These are phyloP conservation scores for Hypoxylon sp. DNA, from an alignment of 2,329 filamentous ascomycete species.

Conservation along the genomic window DNA sequence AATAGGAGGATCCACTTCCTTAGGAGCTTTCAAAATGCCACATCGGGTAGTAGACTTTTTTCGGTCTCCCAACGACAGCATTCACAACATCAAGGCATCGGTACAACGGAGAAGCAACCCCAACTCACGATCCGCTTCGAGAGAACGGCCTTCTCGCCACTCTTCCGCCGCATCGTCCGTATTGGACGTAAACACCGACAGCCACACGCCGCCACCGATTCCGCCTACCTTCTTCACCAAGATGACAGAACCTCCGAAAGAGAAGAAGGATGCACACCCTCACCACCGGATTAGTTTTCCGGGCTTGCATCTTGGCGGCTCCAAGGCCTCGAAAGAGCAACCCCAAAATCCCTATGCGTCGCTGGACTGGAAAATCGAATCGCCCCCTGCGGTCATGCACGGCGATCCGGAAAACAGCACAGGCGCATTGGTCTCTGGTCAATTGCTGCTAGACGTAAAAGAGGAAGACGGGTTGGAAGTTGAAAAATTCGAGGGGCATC, in stretches of 20 bases:
- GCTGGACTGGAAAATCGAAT: conserved; percentile 75
- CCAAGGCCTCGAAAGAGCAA: conserved; percentile 52
- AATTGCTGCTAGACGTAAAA: conserved; percentile 76
- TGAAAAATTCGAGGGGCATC: conserved; percentile 74
- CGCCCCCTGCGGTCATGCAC: conserved; percentile 85
- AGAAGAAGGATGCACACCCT: conserved; percentile 49
- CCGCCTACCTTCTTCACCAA: conserved; percentile 40
- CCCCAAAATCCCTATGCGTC: conserved; percentile 51
- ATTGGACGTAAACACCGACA: conserved; percentile 48
- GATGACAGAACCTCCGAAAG: conserved; percentile 51
- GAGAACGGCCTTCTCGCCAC: conserved; percentile 47
- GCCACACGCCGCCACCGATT: conserved; percentile 33
- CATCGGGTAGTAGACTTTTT: conserved; percentile 67
- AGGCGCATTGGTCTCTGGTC: conserved; percentile 85
- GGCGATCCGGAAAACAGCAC: conserved; percentile 77
- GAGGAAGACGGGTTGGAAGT: conserved; percentile 73
- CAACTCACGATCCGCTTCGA: conserved; percentile 41
- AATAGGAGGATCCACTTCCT: conserved; percentile 23
- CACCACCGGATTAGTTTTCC: conserved; percentile 51
- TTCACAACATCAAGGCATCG: conserved; percentile 57
- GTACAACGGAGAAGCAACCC: conserved; percentile 46
- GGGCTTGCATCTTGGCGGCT: conserved; percentile 53
- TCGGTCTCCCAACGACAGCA: conserved; percentile 63
- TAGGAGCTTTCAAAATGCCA: conserved; percentile 56
- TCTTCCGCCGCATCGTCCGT: conserved; percentile 50